A percentile compares a stretch with the other conserved stretches of the same genome.
Evolutionary conservation across 2,329 filamentous ascomycete genomes (phyloP).

Genomic region (Blastomyces parvus): DNA sequence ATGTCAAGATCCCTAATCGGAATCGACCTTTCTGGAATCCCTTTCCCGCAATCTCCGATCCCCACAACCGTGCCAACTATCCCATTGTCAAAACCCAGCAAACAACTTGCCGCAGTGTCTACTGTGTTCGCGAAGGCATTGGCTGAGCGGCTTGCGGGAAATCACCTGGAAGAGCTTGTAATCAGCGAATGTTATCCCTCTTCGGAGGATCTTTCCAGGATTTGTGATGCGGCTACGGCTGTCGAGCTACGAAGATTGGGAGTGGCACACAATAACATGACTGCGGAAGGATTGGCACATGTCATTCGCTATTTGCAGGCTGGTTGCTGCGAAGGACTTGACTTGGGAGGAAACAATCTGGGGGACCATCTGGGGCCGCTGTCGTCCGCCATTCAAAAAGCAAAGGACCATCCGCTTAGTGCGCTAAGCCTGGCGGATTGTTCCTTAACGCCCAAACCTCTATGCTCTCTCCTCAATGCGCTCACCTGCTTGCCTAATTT

Average conservation of each 20-base stretch:
- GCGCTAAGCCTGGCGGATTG: conserved; percentile 81
- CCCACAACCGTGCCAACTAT: conserved; percentile 20
- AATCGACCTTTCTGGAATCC: conserved; percentile 76
- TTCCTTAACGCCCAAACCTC: conserved; percentile 61
- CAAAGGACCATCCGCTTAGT: conserved; percentile 52
- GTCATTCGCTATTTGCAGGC: conserved; percentile 66
- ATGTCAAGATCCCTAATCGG: conserved; percentile 78
- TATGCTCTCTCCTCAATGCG: conserved; percentile 66
- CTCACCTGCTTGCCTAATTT: conserved; percentile 62
- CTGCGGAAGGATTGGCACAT: conserved; percentile 62
- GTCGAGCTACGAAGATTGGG: conserved; percentile 71
- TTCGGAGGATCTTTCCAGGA: conserved; percentile 58
- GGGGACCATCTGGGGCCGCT: conserved; percentile 41
- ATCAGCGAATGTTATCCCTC: conserved; percentile 69
- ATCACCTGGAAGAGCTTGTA: conserved; percentile 70
- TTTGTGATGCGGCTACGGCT: conserved; percentile 74
- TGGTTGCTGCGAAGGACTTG: conserved; percentile 74
- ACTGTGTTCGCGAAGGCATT: conserved; percentile 65
- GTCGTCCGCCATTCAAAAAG: conserved; percentile 30
- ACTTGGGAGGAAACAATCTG: conserved; percentile 76
- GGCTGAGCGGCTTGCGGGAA: conserved; percentile 63
- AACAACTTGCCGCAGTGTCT: conserved; percentile 44
- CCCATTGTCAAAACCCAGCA: conserved; percentile 15
- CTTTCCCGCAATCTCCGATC: conserved; percentile 51
- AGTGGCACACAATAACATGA: conserved; percentile 71